Percentiles rank a stretch among this genome's conserved stretches.
These are phyloP conservation scores for Xanthoparmelia taractica DNA, from an alignment of 495 filamentous ascomycete species.

Conservation along the genomic window DNA sequence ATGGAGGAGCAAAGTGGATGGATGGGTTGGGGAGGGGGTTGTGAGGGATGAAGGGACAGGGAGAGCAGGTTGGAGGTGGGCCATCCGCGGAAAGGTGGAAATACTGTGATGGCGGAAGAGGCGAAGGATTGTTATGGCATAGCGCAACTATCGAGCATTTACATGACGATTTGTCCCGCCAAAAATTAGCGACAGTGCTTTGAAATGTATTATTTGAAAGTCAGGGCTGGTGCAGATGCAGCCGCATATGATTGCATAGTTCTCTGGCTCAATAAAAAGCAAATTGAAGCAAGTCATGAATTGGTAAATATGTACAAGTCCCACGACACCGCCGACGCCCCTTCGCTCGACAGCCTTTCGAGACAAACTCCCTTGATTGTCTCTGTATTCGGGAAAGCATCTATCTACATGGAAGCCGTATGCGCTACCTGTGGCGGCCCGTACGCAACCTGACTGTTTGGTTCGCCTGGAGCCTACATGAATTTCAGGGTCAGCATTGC, in stretches of 20 bases:
- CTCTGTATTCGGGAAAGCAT: neutral
- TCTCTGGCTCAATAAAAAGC: neutral
- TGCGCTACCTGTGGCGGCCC: conserved; percentile 12
- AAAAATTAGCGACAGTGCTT: conserved; percentile 4
- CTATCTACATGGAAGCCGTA: conserved; percentile 18
- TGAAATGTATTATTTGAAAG: neutral
- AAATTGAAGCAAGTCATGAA: neutral
- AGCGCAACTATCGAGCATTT: neutral
- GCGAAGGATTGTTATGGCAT: neutral
- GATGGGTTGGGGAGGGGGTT: conserved; percentile 54
- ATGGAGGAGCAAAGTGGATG: conserved; percentile 76
- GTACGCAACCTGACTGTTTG: conserved; percentile 20
- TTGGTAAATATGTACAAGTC: neutral
- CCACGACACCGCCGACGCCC: neutral
- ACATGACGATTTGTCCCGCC: neutral
- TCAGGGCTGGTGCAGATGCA: neutral
- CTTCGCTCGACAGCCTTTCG: neutral
- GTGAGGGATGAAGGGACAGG: conserved; percentile 36
- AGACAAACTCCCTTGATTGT: neutral
- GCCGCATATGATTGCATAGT: neutral
- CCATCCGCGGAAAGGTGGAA: conserved; percentile 36
- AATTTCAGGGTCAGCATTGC: neutral
- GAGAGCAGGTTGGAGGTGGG: conserved; percentile 46
- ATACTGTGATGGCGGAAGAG: neutral
- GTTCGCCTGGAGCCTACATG: conserved; percentile 62